Conservation (phyloP, 2,329 filamentous ascomycete species). For the Pseudocercospora eumusae region DNA sequence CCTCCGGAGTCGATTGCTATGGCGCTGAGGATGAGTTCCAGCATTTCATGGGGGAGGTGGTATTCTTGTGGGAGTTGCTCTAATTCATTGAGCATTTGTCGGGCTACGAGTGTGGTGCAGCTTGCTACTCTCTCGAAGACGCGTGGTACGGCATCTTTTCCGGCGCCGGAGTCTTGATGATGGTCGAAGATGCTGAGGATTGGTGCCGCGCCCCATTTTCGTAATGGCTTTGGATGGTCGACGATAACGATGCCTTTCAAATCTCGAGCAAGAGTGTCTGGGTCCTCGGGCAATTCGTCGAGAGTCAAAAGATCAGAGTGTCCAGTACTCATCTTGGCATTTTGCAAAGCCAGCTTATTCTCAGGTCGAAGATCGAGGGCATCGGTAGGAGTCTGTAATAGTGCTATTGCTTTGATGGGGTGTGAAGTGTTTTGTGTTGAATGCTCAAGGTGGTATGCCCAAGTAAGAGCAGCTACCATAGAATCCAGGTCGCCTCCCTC, state of each 20-base stretch:
- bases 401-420: slow-evolving; percentile 50
- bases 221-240: slow-evolving; percentile 47
- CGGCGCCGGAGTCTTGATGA: slow-evolving; percentile 48
- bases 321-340: slow-evolving; percentile 50
- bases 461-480: slow-evolving; percentile 50
- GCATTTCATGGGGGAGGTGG: slow-evolving; percentile 52
- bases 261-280: slow-evolving; percentile 47
- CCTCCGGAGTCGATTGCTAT: slow-evolving; percentile 52
- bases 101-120: slow-evolving; percentile 51
- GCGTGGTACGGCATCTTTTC: slow-evolving; percentile 46
- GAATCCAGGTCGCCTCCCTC: slow-evolving; percentile 50
- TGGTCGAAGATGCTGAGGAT: slow-evolving; percentile 53
- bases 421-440: slow-evolving; percentile 46
- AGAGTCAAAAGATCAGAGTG: slow-evolving; percentile 51
- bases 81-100: slow-evolving; percentile 51
- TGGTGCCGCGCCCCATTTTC: slow-evolving; percentile 48
- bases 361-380: slow-evolving; percentile 52
- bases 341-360: slow-evolving; percentile 50
- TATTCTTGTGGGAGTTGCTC: slow-evolving; percentile 49
- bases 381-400: slow-evolving; percentile 51
- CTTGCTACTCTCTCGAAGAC: slow-evolving; percentile 49
- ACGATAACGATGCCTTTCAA: slow-evolving; percentile 51
- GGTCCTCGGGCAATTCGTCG: slow-evolving; percentile 52
- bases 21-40: slow-evolving; percentile 51
- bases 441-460: slow-evolving; percentile 53